These are phyloP conservation scores for Nymphaea colorata DNA, from an alignment of 164 flowering plant species.

Conservation along the genomic window DNA sequence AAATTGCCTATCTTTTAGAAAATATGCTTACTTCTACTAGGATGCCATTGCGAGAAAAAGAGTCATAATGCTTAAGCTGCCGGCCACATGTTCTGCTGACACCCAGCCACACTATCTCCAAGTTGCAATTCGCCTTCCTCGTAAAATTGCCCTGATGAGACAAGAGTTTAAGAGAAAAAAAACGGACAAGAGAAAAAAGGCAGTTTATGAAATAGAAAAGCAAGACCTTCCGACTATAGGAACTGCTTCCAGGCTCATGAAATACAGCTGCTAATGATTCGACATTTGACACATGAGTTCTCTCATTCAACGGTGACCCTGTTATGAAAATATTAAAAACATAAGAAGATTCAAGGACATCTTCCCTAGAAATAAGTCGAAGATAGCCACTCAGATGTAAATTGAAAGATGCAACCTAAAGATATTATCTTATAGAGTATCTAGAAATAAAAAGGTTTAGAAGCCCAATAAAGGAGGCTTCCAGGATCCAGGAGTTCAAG, in stretches of 20 bases:
- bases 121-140: constrained; percentile 31
- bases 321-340: constrained; percentile 4
- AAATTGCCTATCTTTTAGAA: too few relatives aligned
- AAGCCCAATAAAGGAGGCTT: too few relatives aligned
- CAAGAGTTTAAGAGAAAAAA: neutral
- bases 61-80: constrained; percentile 81
- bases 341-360: neutral
- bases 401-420: too few relatives aligned
- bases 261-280: constrained; percentile 16
- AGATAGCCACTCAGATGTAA: too few relatives aligned
- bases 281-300: constrained; percentile 16
- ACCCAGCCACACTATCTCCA: constrained; percentile 88
- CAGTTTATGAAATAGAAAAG: neutral
- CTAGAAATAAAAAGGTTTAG: too few relatives aligned
- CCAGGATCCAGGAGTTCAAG: too few relatives aligned
- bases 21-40: constrained; percentile 35
- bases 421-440: too few relatives aligned
- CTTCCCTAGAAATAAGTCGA: too few relatives aligned
- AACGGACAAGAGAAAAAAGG: neutral
- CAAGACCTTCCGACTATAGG: constrained; percentile 35
- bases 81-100: constrained; percentile 79
- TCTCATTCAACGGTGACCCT: constrained; percentile 43
- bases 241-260: constrained; percentile 17
- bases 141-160: constrained; percentile 39
- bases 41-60: constrained; percentile 73